Percentiles rank a stretch among this genome's conserved stretches.
These are phyloP conservation scores for Zopfochytrium polystomum DNA, from an alignment of 371 early-diverging fungal genomes.

Conservation along the genomic window DNA sequence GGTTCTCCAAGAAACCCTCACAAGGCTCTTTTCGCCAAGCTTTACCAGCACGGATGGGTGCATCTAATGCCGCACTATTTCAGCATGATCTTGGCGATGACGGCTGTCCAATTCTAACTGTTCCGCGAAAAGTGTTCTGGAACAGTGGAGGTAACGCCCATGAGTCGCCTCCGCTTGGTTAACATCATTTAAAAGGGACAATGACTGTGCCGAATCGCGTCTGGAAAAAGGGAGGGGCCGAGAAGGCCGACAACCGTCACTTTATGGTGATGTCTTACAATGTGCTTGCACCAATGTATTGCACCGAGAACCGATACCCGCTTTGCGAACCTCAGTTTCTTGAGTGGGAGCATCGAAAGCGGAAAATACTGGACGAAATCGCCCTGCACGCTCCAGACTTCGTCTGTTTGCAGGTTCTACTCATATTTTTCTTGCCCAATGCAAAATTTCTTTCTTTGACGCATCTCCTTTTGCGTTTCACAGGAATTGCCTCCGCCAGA, in stretches of 20 bases:
- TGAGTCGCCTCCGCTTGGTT: not conserved
- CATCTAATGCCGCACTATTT: not conserved
- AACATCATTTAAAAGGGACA: slow-evolving; percentile 1
- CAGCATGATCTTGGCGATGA: slow-evolving; percentile 9
- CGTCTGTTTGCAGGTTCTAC: slow-evolving; percentile 32
- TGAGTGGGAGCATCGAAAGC: slow-evolving; percentile 32
- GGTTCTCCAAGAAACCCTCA: not conserved
- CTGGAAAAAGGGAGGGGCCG: slow-evolving; percentile 32
- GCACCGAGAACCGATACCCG: slow-evolving; percentile 29
- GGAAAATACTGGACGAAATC: slow-evolving; percentile 33
- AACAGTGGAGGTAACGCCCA: not conserved
- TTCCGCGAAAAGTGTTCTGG: slow-evolving; percentile 22
- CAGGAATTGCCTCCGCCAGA: slow-evolving; percentile 80
- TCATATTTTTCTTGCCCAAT: not conserved
- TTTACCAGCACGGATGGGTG: not conserved
- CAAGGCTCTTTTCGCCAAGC: not conserved
- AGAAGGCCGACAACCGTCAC: slow-evolving; percentile 28
- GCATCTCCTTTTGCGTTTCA: not conserved
- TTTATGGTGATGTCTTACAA: slow-evolving; percentile 43
- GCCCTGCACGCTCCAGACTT: slow-evolving; percentile 29
- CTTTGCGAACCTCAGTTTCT: slow-evolving; percentile 9
- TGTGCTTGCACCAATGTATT: slow-evolving; percentile 39
- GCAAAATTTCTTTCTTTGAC: slow-evolving; percentile 3
- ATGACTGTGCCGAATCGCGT: slow-evolving; percentile 27
- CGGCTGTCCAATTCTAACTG: slow-evolving; percentile 26